A percentile compares a stretch with the other conserved stretches of the same genome.
Evolutionary conservation across 1,139 yeast genomes (phyloP).

Genomic region (Blastobotrys niveus): DNA sequence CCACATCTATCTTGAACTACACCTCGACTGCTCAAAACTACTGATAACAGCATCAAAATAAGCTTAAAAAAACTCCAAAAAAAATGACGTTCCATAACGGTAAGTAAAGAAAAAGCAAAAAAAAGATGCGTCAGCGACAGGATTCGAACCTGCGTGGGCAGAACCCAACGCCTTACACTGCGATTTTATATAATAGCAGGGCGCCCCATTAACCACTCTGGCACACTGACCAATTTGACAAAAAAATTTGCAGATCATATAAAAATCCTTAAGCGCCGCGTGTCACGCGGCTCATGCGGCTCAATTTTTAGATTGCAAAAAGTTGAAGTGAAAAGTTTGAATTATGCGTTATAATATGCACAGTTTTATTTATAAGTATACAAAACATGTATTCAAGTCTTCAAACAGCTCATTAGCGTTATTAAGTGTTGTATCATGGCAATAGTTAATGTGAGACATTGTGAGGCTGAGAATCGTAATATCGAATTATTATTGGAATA

Average conservation of each 20-base stretch:
- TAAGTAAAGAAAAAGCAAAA: not conserved
- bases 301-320: not conserved
- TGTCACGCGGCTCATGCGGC: not conserved
- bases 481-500: too few species aligned
- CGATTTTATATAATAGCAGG: slow-evolving; percentile 6
- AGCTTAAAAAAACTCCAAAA: too few species aligned
- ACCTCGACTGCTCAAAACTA: too few species aligned
- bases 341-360: not conserved
- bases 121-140: slow-evolving; percentile 10
- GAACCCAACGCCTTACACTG: slow-evolving; percentile 10
- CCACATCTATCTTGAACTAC: too few species aligned
- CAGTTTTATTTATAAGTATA: not conserved
- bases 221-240: not conserved
- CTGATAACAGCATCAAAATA: too few species aligned
- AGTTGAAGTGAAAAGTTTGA: not conserved
- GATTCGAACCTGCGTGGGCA: slow-evolving; percentile 17
- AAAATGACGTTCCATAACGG: too few species aligned
- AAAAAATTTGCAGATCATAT: not conserved
- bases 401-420: too few species aligned
- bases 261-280: not conserved
- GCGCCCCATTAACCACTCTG: slow-evolving; percentile 9
- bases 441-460: too few species aligned
- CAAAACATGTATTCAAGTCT: not conserved
- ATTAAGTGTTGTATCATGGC: too few species aligned
- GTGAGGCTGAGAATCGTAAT: too few species aligned